Percentiles rank a stretch among this genome's conserved stretches.
Conservation (phyloP, 2,329 filamentous ascomycete species). For the Talaromyces albobiverticillius region DNA sequence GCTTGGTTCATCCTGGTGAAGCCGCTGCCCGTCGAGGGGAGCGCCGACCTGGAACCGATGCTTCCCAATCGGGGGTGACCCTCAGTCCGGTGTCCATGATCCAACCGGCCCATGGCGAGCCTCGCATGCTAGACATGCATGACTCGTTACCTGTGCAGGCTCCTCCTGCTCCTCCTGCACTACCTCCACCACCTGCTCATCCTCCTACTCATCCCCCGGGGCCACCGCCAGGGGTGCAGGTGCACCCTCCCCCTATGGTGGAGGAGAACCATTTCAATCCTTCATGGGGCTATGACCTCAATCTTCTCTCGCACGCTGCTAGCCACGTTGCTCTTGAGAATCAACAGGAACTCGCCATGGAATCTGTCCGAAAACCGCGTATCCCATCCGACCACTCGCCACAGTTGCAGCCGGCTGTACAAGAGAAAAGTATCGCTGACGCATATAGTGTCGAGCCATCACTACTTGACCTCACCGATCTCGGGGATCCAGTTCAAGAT, state of each 20-base stretch:
- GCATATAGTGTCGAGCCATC: conserved; percentile 44
- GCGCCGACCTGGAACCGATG: conserved; percentile 28
- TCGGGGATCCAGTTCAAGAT: conserved; percentile 49
- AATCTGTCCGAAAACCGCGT: conserved; percentile 35
- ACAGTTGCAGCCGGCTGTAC: conserved; percentile 30
- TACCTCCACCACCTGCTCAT: background rate
- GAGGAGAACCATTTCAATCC: conserved; percentile 48
- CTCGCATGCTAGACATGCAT: conserved; percentile 45
- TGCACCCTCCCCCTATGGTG: conserved; percentile 37
- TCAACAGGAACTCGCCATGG: conserved; percentile 38
- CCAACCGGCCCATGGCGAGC: conserved; percentile 36
- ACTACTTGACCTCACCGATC: conserved; percentile 44
- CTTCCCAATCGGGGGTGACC: conserved; percentile 26
- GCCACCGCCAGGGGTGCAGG: conserved; percentile 34
- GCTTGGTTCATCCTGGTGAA: conserved; percentile 47
- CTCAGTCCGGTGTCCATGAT: conserved; percentile 36
- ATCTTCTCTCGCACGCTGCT: conserved; percentile 48
- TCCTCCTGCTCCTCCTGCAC: conserved; percentile 18
- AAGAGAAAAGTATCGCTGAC: conserved; percentile 39
- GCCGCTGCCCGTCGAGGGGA: conserved; percentile 37
- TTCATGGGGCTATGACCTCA: conserved; percentile 51
- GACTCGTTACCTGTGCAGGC: conserved; percentile 42
- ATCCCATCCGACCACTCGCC: conserved; percentile 33
- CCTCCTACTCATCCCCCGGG: conserved; percentile 21
- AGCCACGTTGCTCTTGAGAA: conserved; percentile 49